Evolutionary conservation across 306 rosid species (phyloP).

Genomic region (Boehmeria nivea): DNA sequence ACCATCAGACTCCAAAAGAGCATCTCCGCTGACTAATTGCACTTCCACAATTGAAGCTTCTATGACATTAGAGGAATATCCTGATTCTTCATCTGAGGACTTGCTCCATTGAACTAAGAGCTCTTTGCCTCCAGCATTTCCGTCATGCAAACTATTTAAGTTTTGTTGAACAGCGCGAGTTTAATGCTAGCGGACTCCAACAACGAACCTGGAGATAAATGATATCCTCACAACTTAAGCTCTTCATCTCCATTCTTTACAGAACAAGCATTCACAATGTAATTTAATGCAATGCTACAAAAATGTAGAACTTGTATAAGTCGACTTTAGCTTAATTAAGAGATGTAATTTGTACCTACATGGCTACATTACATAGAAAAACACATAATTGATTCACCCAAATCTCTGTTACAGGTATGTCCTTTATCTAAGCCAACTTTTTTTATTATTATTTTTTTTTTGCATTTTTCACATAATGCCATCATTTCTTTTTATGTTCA

Average conservation of each 20-base stretch:
- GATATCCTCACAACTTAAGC: neutral
- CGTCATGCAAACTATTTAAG: conserved; percentile 17
- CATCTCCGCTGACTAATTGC: conserved; percentile 32
- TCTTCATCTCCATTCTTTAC: neutral
- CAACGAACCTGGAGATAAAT: neutral
- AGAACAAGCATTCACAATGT: too few species aligned
- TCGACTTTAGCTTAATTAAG: too few species aligned
- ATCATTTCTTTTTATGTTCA: too few species aligned
- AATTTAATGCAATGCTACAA: too few species aligned
- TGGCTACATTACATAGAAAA: too few species aligned
- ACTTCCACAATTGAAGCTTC: conserved; percentile 28
- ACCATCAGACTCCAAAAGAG: conserved; percentile 6
- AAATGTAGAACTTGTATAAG: too few species aligned
- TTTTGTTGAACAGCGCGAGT: neutral
- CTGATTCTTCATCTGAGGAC: conserved; percentile 30
- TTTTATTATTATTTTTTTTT: too few species aligned
- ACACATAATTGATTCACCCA: too few species aligned
- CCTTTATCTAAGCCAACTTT: too few species aligned
- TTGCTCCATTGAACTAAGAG: conserved; percentile 37
- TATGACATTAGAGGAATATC: conserved; percentile 31
- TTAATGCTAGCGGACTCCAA: neutral
- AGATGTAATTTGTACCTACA: too few species aligned
- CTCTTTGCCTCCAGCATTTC: conserved; percentile 23
- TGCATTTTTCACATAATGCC: too few species aligned
- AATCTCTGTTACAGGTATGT: too few species aligned